Conservation (phyloP, 306 rosid species). For the Heteromeles arbutifolia region DNA sequence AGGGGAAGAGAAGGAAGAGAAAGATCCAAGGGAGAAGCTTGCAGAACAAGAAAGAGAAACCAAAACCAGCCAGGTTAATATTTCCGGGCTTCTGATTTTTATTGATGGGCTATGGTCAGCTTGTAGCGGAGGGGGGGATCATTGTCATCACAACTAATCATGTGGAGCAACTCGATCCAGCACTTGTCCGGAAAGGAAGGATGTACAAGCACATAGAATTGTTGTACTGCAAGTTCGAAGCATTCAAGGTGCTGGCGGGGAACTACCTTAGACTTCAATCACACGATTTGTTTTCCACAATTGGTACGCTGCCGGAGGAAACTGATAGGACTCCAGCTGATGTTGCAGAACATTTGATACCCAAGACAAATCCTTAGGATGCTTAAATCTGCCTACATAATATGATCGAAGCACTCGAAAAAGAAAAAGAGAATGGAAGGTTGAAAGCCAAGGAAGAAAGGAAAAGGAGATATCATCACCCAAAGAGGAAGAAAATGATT, state of each 20-base stretch:
- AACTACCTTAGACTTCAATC: constrained; percentile 50
- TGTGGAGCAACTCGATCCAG: constrained; percentile 76
- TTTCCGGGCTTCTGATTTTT: constrained; percentile 70
- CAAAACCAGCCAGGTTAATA: constrained; percentile 46
- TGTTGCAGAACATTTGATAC: constrained; percentile 85
- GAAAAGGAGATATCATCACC: not conserved
- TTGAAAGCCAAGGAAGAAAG: constrained; percentile 21
- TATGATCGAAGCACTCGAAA: constrained; percentile 51
- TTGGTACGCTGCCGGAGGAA: constrained; percentile 31
- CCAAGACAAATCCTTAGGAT: constrained; percentile 34
- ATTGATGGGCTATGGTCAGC: constrained; percentile 89
- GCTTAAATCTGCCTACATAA: constrained; percentile 23
- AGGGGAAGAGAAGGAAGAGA: constrained; percentile 24
- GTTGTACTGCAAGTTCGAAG: constrained; percentile 59
- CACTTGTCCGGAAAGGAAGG: constrained; percentile 75
- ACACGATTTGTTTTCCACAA: constrained; percentile 31
- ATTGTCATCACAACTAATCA: constrained; percentile 78
- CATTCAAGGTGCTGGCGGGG: constrained; percentile 56
- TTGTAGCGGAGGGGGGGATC: constrained; percentile 57
- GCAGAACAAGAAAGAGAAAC: constrained; percentile 27
- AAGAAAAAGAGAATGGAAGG: constrained; percentile 27
- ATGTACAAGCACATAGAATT: constrained; percentile 81
- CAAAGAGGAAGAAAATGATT: not conserved
- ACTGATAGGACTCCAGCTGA: constrained; percentile 64
- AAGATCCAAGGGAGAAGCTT: constrained; percentile 21